Evolutionary conservation across 202 grass and related monocot species (phyloP), one percentile per base, ranked within the genome.

Genomic region (Brachypodium distachyon): DNA sequence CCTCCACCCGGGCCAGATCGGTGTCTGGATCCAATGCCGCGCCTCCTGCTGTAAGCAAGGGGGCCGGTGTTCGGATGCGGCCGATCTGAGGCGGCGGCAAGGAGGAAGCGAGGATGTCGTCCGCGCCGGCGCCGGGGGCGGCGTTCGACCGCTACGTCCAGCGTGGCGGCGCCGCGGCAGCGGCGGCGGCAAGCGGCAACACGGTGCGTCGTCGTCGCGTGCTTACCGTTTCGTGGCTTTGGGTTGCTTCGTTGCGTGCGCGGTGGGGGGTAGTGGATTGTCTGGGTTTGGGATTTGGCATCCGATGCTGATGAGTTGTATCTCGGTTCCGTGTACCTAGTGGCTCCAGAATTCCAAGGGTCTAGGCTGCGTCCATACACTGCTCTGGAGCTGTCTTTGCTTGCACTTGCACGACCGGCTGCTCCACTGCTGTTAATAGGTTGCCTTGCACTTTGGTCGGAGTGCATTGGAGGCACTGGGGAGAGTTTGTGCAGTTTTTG

Each of bases 61-160:
- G 7, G 26, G 3, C 50, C 22, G 31, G 55, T 22, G 54, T 44
- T 31, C 43, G 56, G 78, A 50, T 37, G 67, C 79, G 56, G 86
- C 40, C 56, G 71, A 84, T 88, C 81, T 81, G 81, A 72, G 73
- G 22, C 29, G 19, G 4, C 53, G 47, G 46, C 16, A 42, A 19
- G 18, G 43, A 25, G 50, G 47, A 25, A 39, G 0, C 7, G 14
- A 38, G 12, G 74, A 90, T 90, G 87, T 63, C 87, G 68, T 90
- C 87, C 16, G 83, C 87, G 19, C 83, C 87, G 31, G 78, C 71
- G 67, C 52, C 67, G 12, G 82, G 77, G 12, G 73, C 67, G 19
- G 87, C 87, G 22, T 89, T 89, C 68, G 83, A 89, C 78, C 59
- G 83, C 73, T 81, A 73, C 82, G 65, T 69, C 14, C 82, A 75